phyloP scores from a whole-genome alignment of 176 grass and related monocot species.

The Rhynchospora pubera region DNA sequence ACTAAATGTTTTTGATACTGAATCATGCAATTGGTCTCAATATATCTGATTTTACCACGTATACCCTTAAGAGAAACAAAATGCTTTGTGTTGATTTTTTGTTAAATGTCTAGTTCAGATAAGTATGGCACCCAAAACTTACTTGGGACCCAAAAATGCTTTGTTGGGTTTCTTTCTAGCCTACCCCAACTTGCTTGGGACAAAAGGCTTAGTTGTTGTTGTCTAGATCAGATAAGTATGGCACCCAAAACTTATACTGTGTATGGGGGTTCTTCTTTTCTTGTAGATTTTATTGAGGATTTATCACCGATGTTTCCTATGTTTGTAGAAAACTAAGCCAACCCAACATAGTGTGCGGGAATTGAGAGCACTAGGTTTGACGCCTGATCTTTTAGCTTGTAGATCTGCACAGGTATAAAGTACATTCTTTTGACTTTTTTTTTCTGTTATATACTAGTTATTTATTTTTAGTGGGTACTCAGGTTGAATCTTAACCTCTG shows the following conservation, averaged over 20 bases:
- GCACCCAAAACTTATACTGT: background rate
- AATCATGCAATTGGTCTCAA: background rate
- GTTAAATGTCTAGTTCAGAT: too few relatives aligned
- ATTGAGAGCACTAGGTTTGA: slow-evolving; percentile 86
- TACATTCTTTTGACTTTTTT: background rate
- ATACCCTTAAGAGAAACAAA: too few relatives aligned
- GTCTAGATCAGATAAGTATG: background rate
- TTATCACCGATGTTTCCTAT: slow-evolving; percentile 8
- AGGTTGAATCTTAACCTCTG: background rate
- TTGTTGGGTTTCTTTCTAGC: too few relatives aligned
- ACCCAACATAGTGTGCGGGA: slow-evolving; percentile 97
- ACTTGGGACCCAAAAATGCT: too few relatives aligned
- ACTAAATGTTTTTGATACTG: background rate
- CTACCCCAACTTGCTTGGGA: too few relatives aligned
- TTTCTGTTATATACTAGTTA: background rate
- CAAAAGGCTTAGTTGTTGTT: background rate
- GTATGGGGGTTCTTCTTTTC: too few relatives aligned
- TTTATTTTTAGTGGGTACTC: background rate
- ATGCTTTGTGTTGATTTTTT: too few relatives aligned
- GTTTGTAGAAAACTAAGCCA: slow-evolving; percentile 95
- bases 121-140: too few relatives aligned
- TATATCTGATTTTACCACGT: background rate
- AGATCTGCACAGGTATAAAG: slow-evolving; percentile 69
- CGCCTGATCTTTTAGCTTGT: slow-evolving; percentile 93
- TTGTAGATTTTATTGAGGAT: background rate